These are phyloP conservation scores for Globisporangium abappressorium DNA, from an alignment of 352 stramenopile species.

Conservation along the genomic window DNA sequence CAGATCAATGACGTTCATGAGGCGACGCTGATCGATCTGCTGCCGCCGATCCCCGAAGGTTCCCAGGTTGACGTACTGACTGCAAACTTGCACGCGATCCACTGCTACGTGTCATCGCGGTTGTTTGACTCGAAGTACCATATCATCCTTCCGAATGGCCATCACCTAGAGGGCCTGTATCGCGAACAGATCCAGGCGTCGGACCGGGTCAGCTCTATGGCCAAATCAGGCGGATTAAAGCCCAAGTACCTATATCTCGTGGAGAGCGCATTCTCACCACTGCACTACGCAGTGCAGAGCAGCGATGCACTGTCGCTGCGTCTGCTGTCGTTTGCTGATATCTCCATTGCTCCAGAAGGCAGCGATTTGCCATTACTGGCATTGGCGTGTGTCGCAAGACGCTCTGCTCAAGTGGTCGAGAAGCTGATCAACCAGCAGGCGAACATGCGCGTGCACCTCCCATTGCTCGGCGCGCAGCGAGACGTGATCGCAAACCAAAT, in stretches of 20 bases:
- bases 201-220: neutral
- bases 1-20: slow-evolving; percentile 61
- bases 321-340: slow-evolving; percentile 27
- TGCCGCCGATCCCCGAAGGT: slow-evolving; percentile 34
- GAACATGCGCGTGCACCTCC: slow-evolving; percentile 62
- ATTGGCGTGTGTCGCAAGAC: slow-evolving; percentile 49
- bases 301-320: slow-evolving; percentile 36
- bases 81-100: slow-evolving; percentile 19
- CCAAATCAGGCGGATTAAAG: neutral
- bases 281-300: slow-evolving; percentile 60
- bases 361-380: slow-evolving; percentile 55
- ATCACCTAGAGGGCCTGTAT: slow-evolving; percentile 33
- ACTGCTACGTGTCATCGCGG: slow-evolving; percentile 44
- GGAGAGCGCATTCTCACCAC: slow-evolving; percentile 48
- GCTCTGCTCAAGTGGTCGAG: slow-evolving; percentile 37
- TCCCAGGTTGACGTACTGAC: slow-evolving; percentile 24
- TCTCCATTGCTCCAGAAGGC: slow-evolving; percentile 41
- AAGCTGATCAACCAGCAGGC: slow-evolving; percentile 43
- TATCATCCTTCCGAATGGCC: slow-evolving; percentile 46
- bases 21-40: slow-evolving; percentile 38
- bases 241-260: slow-evolving; percentile 47
- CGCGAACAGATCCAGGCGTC: slow-evolving; percentile 33
- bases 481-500: slow-evolving; percentile 18
- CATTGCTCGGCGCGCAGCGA: slow-evolving; percentile 29
- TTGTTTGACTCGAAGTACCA: slow-evolving; percentile 51